A percentile compares a stretch with the other conserved stretches of the same genome.
Conservation (phyloP, 1,284 basidiomycete species). For the Cerioporus squamosus region DNA sequence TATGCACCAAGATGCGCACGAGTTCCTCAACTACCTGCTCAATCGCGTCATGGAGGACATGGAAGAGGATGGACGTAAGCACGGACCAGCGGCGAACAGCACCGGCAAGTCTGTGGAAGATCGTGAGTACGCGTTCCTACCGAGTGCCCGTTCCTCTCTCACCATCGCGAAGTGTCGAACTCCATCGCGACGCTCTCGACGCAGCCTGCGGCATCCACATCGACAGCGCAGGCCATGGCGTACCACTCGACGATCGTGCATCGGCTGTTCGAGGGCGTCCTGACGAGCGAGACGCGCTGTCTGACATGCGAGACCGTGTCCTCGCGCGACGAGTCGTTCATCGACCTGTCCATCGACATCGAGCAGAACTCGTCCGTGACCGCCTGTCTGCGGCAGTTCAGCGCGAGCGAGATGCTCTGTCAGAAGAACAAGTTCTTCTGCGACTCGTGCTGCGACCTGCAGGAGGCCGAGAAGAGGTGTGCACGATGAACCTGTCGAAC, state of each 20-base stretch:
- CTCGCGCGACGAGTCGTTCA: slow-evolving; percentile 93
- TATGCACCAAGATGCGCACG: slow-evolving; percentile 96
- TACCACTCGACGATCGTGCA: slow-evolving; percentile 81
- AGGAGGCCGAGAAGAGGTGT: slow-evolving; percentile 97
- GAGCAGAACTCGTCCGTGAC: slow-evolving; percentile 97
- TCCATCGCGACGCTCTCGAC: slow-evolving; percentile 57
- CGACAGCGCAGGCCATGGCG: slow-evolving; percentile 37
- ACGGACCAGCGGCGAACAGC: slow-evolving; percentile 24
- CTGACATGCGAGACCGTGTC: slow-evolving; percentile 98
- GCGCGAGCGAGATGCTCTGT: slow-evolving; percentile 97
- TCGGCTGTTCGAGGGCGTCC: slow-evolving; percentile 88
- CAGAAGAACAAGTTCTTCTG: slow-evolving; percentile 99
- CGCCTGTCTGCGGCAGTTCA: slow-evolving; percentile 94
- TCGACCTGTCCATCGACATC: slow-evolving; percentile 98
- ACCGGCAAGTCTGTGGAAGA: slow-evolving; percentile 49
- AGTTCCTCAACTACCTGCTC: slow-evolving; percentile 94
- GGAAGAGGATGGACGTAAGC: slow-evolving; percentile 65
- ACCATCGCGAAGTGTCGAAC: slow-evolving; percentile 48
- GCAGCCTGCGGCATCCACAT: slow-evolving; percentile 26
- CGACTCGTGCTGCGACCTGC: slow-evolving; percentile 93
- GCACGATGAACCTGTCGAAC: slow-evolving; percentile 29
- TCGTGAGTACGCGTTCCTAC: slow-evolving; percentile 44
- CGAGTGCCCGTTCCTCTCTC: background rate
- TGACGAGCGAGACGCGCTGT: slow-evolving; percentile 97
- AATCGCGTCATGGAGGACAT: slow-evolving; percentile 95